These are phyloP conservation scores for Peronospora belbahrii DNA, from an alignment of 352 stramenopile genomes.

Conservation along the genomic window DNA sequence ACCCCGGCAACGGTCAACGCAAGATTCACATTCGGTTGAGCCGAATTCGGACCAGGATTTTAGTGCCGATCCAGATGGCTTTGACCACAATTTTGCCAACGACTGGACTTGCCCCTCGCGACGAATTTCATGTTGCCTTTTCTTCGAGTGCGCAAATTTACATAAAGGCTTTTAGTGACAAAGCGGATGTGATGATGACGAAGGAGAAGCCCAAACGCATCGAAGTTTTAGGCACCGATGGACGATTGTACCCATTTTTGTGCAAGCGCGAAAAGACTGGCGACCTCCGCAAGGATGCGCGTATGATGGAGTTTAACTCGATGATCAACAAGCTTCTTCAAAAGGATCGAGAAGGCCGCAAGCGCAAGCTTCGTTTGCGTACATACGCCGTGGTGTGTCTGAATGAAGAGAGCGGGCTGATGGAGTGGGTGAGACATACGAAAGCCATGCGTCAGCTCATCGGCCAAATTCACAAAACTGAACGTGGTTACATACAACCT, in stretches of 20 bases:
- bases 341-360: constrained; percentile 80
- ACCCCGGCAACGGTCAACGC: constrained; percentile 60
- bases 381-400: constrained; percentile 99
- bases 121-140: constrained; percentile 50
- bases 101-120: constrained; percentile 49
- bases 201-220: constrained; percentile 99
- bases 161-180: constrained; percentile 85
- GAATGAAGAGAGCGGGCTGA: constrained; percentile 98
- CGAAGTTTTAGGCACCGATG: constrained; percentile 73
- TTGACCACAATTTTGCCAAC: constrained; percentile 66
- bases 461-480: constrained; percentile 81
- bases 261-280: constrained; percentile 97
- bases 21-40: constrained; percentile 76
- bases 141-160: constrained; percentile 66
- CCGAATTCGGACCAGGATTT: constrained; percentile 59
- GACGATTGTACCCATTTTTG: constrained; percentile 83
- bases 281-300: constrained; percentile 98
- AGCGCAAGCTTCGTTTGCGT: constrained; percentile 90
- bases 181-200: constrained; percentile 94
- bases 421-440: constrained; percentile 99
- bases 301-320: constrained; percentile 99
- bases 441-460: constrained; percentile 89
- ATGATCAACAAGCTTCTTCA: constrained; percentile 99
- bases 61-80: constrained; percentile 73
- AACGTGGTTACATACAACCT: constrained; percentile 75